These are phyloP conservation scores for Balakata baccata DNA, from an alignment of 345 rosid species.

Conservation along the genomic window DNA sequence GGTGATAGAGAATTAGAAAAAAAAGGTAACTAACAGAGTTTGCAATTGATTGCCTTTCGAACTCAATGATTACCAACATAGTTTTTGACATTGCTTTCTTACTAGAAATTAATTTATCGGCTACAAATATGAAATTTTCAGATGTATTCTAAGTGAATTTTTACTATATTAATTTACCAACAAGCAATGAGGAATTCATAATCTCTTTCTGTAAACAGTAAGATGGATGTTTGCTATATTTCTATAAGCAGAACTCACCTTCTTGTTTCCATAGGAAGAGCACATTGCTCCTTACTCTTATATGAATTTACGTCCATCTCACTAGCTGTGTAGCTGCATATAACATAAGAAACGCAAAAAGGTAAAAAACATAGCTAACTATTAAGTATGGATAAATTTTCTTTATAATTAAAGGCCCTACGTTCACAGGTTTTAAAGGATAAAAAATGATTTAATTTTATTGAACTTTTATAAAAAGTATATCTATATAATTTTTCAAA, in stretches of 20 bases:
- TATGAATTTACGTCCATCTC: slow-evolving; percentile 52
- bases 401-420: neutral
- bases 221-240: neutral
- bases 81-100: too few species aligned
- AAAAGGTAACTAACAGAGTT: too few species aligned
- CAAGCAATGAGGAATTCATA: neutral
- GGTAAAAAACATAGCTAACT: neutral
- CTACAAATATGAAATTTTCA: too few species aligned
- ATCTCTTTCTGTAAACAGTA: neutral
- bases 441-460: neutral
- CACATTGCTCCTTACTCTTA: slow-evolving; percentile 52
- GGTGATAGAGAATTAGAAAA: neutral
- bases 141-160: too few species aligned
- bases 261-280: slow-evolving; percentile 77
- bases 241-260: slow-evolving; percentile 35
- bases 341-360: slow-evolving; percentile 3
- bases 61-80: too few species aligned
- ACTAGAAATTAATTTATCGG: too few species aligned
- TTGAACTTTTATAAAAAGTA: neutral
- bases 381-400: neutral
- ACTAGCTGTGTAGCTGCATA: slow-evolving; percentile 40
- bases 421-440: neutral
- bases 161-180: too few species aligned
- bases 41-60: too few species aligned
- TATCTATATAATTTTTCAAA: neutral